Conservation (phyloP, 306 rosid species). For the Begonia fuchsioides region DNA sequence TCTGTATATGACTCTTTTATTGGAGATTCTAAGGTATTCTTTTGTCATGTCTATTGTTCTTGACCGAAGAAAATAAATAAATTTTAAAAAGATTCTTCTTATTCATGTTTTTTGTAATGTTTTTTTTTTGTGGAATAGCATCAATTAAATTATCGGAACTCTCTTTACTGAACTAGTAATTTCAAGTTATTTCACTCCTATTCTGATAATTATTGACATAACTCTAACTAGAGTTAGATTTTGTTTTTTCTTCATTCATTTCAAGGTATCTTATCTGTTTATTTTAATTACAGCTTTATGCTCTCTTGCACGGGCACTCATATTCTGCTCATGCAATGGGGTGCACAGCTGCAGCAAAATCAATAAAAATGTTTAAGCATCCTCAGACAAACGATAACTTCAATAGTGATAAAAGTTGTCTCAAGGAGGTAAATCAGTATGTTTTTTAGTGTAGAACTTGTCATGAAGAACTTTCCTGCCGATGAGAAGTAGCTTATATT, state of each 20-base stretch:
- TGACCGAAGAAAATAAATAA: too few species aligned
- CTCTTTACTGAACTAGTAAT: too few species aligned
- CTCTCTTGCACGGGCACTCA: constrained; percentile 95
- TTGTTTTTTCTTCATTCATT: not conserved
- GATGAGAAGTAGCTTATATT: too few species aligned
- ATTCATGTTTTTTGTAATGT: too few species aligned
- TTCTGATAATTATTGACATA: too few species aligned
- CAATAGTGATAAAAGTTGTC: constrained; percentile 37
- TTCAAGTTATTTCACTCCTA: too few species aligned
- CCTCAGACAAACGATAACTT: constrained; percentile 56
- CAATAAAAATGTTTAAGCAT: constrained; percentile 84
- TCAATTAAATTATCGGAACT: too few species aligned
- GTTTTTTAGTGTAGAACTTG: not conserved
- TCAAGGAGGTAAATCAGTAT: constrained; percentile 47
- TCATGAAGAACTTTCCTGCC: too few species aligned
- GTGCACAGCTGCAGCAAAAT: constrained; percentile 75
- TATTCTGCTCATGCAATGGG: constrained; percentile 90
- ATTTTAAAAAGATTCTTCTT: too few species aligned
- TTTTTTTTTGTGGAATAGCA: too few species aligned
- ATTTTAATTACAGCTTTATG: constrained; percentile 47
- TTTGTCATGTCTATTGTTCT: not conserved
- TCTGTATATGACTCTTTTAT: constrained; percentile 74
- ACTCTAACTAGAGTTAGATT: too few species aligned
- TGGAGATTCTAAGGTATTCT: constrained; percentile 77
- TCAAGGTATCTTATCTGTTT: constrained; percentile 13